Evolutionary conservation across 495 filamentous ascomycete genomes (phyloP).

Genomic region (Xylaria sp.): DNA sequence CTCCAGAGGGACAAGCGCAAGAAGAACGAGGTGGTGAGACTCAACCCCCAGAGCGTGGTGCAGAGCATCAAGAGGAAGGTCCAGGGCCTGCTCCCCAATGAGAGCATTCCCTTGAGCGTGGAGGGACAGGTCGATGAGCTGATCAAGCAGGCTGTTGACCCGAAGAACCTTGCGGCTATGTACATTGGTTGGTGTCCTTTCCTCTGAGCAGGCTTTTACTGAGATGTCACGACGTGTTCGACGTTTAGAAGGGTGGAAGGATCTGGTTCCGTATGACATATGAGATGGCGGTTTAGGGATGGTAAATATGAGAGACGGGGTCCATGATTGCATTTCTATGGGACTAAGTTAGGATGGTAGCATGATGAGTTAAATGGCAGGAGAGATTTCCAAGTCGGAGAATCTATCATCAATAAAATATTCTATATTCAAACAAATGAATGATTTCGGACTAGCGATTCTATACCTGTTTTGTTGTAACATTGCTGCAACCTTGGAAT

Average conservation of each 20-base stretch:
- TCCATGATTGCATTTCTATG: not conserved
- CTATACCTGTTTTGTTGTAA: not conserved
- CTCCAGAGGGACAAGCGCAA: conserved; percentile 76
- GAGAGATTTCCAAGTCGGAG: not conserved
- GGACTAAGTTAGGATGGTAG: not conserved
- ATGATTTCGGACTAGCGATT: not conserved
- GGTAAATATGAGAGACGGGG: not conserved
- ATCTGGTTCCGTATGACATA: not conserved
- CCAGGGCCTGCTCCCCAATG: conserved; percentile 78
- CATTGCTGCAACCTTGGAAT: conserved; percentile 3
- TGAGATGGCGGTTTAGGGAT: not conserved
- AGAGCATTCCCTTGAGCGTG: conserved; percentile 89
- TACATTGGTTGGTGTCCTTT: conserved; percentile 99
- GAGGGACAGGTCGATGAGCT: conserved; percentile 96
- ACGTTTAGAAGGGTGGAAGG: not conserved
- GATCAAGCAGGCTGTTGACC: conserved; percentile 81
- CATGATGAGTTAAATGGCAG: not conserved
- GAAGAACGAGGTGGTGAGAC: conserved; percentile 69
- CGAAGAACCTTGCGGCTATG: conserved; percentile 81
- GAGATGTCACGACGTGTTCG: not conserved
- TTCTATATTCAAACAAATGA: not conserved
- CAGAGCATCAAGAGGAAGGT: conserved; percentile 89
- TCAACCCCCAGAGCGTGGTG: conserved; percentile 88
- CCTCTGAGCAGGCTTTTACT: conserved; percentile 57
- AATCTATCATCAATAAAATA: not conserved